Base-by-base conservation (phyloP, 352 stramenopile species). In the Phytophthora gonapodyides region DNA sequence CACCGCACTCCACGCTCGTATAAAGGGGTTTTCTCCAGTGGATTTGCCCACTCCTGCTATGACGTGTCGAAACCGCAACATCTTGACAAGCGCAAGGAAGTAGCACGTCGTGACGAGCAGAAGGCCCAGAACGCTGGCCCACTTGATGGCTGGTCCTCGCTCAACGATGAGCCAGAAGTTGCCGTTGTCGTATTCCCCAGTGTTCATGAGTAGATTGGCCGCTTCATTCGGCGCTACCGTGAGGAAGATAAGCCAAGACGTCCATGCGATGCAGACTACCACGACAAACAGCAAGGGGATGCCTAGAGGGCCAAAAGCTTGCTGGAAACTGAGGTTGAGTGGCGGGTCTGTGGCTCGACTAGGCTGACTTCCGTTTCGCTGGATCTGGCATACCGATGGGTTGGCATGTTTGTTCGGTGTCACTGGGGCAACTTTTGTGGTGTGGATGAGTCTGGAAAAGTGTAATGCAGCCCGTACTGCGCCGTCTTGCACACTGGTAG, bases 131-230 rank as follows among this genome's bases (percentile, higher is more conserved):
- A 37, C 43, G 19, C 61, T 64, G 2, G 55, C 3, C 49, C 52
- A 64, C 24, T 66, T 66, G 0, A 69, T 16, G 5, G 12, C 5
- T 0, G 49, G 21, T 0, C 24, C 1, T 2, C 43, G 33, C 6
- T 76, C 69, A 10, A 64, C 15, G 19, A 75, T 75, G 9, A 77
- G 64, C 64, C 73, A 80, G 24, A 82, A 80, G 5, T 52, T 49
- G 2, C 67, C 70, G 11, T 80, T 67, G 27, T 80, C 68, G 11
- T 67, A 78, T 19, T 72, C 55, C 0, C 36, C 49, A 0, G 64
- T 79, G 34, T 68, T 64, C 71, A 82, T 77, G 43, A 82, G 61
- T 7, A 61, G 51, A 38, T 79, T 82, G 5, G 67, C 67, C 2
- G 64, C 64, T 46, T 53, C 42, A 19, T 71, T 80, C 9, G 64